Evolutionary conservation across 2,329 filamentous ascomycete species (phyloP).

Genomic region (Sphaerostilbella broomeana): DNA sequence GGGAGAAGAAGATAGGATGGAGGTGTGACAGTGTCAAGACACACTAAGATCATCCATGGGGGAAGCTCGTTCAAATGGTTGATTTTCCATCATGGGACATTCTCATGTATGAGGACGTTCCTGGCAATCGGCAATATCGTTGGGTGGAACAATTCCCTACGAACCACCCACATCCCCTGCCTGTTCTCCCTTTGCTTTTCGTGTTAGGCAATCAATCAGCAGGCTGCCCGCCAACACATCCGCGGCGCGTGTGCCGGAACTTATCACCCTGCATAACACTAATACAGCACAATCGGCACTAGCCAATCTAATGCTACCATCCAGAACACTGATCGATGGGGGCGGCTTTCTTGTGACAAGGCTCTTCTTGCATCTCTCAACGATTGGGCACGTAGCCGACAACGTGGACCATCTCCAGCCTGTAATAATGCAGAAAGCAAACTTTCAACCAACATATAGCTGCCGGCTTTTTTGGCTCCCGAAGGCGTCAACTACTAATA

Average conservation of each 20-base stretch:
- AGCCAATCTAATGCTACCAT: slow-evolving; percentile 4
- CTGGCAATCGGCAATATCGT: background rate
- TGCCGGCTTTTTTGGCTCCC: no score
- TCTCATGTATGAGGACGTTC: background rate
- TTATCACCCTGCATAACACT: background rate
- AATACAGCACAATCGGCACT: background rate
- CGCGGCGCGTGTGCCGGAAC: slow-evolving; percentile 4
- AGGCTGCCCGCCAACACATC: background rate
- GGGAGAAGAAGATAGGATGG: background rate
- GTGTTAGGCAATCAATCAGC: background rate
- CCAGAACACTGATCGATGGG: slow-evolving; percentile 1
- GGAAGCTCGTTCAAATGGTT: no score
- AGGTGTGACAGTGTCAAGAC: background rate
- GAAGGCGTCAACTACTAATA: no score
- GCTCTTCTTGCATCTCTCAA: no score
- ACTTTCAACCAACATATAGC: no score
- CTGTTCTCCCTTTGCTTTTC: background rate
- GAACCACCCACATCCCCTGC: background rate
- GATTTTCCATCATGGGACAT: background rate
- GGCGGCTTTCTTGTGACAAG: slow-evolving; percentile 10
- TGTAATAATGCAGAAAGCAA: no score
- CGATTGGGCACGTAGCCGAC: no score
- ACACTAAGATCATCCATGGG: background rate
- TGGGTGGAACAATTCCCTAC: background rate
- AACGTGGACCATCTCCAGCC: no score